Conservation (phyloP, 2,329 filamentous ascomycete genomes). For the Cercospora sojina region DNA sequence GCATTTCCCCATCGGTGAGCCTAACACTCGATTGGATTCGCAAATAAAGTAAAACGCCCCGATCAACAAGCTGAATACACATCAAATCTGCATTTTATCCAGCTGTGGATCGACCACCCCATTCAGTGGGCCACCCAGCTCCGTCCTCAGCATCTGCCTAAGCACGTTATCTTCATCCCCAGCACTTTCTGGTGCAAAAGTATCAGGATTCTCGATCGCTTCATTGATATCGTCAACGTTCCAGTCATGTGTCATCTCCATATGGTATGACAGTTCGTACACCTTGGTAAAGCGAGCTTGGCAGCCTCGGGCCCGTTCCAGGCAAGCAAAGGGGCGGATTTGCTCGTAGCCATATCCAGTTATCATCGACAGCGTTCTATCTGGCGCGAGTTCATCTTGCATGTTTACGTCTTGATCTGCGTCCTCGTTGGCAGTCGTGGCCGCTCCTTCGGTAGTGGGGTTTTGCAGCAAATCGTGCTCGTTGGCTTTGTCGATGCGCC, state of each 20-base stretch:
- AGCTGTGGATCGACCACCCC: background rate
- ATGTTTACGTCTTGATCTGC: slow-evolving; percentile 20
- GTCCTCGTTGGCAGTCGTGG: slow-evolving; percentile 13
- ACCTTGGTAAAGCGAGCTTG: slow-evolving; percentile 57
- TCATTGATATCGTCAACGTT: slow-evolving; percentile 42
- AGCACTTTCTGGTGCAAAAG: slow-evolving; percentile 1
- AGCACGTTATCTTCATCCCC: slow-evolving; percentile 2
- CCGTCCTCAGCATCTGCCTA: slow-evolving; percentile 3
- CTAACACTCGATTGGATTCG: background rate
- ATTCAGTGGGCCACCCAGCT: background rate
- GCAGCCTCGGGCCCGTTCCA: slow-evolving; percentile 48
- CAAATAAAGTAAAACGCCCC: background rate
- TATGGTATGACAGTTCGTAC: slow-evolving; percentile 58
- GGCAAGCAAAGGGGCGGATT: slow-evolving; percentile 53
- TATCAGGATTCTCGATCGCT: slow-evolving; percentile 33
- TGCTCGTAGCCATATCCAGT: slow-evolving; percentile 58
- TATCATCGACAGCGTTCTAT: slow-evolving; percentile 41
- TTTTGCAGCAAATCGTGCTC: background rate
- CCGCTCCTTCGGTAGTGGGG: background rate
- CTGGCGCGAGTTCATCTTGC: slow-evolving; percentile 14
- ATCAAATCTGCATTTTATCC: background rate
- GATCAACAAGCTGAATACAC: background rate
- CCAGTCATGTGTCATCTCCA: slow-evolving; percentile 48
- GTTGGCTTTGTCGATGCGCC: slow-evolving; percentile 6
- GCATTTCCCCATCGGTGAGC: background rate